Conservation (phyloP, 2,329 filamentous ascomycete genomes). For the Cladorrhinum sp. region DNA sequence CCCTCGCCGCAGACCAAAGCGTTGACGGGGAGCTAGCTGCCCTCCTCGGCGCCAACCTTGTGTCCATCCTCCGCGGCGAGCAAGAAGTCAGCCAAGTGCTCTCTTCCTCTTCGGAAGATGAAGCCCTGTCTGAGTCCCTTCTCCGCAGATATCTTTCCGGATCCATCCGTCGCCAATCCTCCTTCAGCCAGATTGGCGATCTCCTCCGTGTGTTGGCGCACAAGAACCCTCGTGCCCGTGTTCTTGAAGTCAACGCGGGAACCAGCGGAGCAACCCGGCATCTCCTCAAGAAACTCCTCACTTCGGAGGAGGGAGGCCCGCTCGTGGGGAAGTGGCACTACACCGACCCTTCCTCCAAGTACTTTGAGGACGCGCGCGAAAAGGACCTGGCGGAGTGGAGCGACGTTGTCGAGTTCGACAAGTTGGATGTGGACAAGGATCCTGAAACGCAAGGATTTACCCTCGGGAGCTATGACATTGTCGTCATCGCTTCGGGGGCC, state of each 20-base stretch:
- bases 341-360: slow-evolving; percentile 20
- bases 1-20: slow-evolving; percentile 25
- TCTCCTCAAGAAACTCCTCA: neutral
- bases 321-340: slow-evolving; percentile 10
- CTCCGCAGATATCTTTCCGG: too few species aligned
- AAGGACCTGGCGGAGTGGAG: too few species aligned
- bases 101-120: too few species aligned
- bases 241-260: slow-evolving; percentile 42
- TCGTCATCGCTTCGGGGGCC: too few species aligned
- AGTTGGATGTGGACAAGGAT: too few species aligned
- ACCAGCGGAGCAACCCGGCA: slow-evolving; percentile 37
- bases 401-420: too few species aligned
- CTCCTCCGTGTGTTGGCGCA: neutral
- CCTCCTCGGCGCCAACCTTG: slow-evolving; percentile 25
- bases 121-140: too few species aligned
- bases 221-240: slow-evolving; percentile 15
- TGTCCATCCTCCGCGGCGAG: slow-evolving; percentile 26
- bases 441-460: too few species aligned
- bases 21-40: slow-evolving; percentile 28
- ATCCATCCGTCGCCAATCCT: too few species aligned
- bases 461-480: too few species aligned
- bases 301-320: neutral
- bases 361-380: slow-evolving; percentile 32
- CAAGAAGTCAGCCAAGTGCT: too few species aligned
- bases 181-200: slow-evolving; percentile 20